Evolutionary conservation across 495 filamentous ascomycete species (phyloP).

Genomic region (Penicillium coprophilum): DNA sequence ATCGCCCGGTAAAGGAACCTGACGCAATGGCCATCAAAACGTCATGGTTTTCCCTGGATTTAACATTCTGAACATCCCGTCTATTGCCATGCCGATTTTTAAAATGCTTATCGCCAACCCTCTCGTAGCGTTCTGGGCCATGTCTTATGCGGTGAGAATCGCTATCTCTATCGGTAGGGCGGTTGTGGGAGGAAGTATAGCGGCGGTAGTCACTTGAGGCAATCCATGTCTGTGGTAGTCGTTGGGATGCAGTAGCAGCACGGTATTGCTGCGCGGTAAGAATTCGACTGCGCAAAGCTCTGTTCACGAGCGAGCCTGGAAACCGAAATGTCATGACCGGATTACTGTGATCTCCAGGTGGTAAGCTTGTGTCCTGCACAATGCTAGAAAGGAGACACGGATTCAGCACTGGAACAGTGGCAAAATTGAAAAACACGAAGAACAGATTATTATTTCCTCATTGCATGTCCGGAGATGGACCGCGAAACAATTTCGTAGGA

Average conservation of each 20-base stretch:
- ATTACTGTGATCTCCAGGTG: not conserved
- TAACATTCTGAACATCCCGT: not conserved
- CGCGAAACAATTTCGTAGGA: constrained; percentile 14
- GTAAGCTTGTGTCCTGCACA: constrained; percentile 1
- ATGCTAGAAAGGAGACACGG: not conserved
- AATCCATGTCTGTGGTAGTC: constrained; percentile 1
- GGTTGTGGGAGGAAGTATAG: not conserved
- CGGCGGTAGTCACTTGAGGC: not conserved
- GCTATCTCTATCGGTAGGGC: not conserved
- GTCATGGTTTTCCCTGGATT: not conserved
- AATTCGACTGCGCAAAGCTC: constrained; percentile 29
- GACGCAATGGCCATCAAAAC: constrained; percentile 26
- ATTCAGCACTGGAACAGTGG: not conserved
- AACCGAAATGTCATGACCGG: constrained; percentile 20
- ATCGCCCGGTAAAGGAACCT: not conserved
- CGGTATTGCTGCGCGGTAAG: constrained; percentile 15
- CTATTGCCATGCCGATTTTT: not conserved
- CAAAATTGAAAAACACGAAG: not conserved
- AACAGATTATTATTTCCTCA: not conserved
- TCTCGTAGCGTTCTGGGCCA: not conserved
- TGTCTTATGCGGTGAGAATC: not conserved
- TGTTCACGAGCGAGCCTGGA: constrained; percentile 23
- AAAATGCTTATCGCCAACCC: not conserved
- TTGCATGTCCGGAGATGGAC: constrained; percentile 3
- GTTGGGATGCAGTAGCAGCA: constrained; percentile 3